These are phyloP conservation scores for Fallopia convolvulus DNA, from an alignment of 148 eudicot genomes.

Conservation along the genomic window DNA sequence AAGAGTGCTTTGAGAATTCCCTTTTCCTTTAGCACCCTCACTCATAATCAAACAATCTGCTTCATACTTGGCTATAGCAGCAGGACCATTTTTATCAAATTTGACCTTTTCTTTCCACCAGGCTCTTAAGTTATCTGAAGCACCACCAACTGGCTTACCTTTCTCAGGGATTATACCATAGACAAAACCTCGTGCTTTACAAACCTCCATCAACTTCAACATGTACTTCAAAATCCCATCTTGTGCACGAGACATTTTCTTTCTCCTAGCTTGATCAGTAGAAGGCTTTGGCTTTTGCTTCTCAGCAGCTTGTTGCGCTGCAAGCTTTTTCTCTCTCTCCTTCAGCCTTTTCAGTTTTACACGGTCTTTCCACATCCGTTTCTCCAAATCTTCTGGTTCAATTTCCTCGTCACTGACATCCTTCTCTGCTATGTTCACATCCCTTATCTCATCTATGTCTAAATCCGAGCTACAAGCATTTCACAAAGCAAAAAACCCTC, in stretches of 20 bases:
- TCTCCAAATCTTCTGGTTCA: slow-evolving; percentile 61
- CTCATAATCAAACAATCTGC: slow-evolving; percentile 2
- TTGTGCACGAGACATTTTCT: slow-evolving; percentile 58
- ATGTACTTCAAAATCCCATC: slow-evolving; percentile 54
- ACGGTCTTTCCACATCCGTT: slow-evolving; percentile 91
- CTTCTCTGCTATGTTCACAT: slow-evolving; percentile 62
- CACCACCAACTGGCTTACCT: slow-evolving; percentile 31
- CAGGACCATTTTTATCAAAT: slow-evolving; percentile 22
- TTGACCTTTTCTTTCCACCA: slow-evolving; percentile 31
- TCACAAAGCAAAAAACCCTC: slow-evolving; percentile 9
- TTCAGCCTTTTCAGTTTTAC: slow-evolving; percentile 75
- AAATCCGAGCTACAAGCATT: slow-evolving; percentile 52
- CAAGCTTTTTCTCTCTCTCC: slow-evolving; percentile 67
- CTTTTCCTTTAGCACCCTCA: slow-evolving; percentile 7
- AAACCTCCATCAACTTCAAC: slow-evolving; percentile 39
- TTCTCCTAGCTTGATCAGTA: slow-evolving; percentile 36
- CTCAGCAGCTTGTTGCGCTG: slow-evolving; percentile 59
- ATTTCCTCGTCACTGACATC: slow-evolving; percentile 99
- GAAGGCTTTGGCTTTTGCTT: slow-evolving; percentile 43
- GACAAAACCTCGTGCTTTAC: slow-evolving; percentile 33
- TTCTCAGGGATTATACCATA: slow-evolving; percentile 38
- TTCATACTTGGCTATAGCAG: slow-evolving; percentile 12
- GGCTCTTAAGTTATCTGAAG: slow-evolving; percentile 31
- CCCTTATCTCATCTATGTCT: slow-evolving; percentile 74
- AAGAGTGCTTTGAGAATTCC: slow-evolving; percentile 7